These are phyloP conservation scores for Geotrichum europaeum DNA, from an alignment of 1,139 yeast species.

Conservation along the genomic window DNA sequence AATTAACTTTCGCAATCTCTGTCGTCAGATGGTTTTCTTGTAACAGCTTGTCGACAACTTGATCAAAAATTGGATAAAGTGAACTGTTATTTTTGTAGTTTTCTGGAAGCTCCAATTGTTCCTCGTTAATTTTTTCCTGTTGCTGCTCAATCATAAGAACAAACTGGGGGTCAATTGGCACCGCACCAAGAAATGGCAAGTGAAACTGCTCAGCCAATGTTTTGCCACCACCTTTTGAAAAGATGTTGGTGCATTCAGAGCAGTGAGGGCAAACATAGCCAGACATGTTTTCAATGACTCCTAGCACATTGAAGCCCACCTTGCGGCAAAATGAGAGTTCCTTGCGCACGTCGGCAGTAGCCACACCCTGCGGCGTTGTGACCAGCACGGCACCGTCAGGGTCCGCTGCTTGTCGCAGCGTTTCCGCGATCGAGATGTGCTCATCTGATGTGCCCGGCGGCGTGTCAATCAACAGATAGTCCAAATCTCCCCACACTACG, in stretches of 20 bases:
- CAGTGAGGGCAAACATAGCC: slow-evolving; percentile 96
- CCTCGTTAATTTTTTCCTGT: slow-evolving; percentile 14
- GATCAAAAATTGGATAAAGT: slow-evolving; percentile 44
- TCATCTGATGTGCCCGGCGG: slow-evolving; percentile 99
- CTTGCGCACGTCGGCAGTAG: slow-evolving; percentile 87
- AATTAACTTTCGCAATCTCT: slow-evolving; percentile 1
- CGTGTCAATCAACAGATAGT: slow-evolving; percentile 85
- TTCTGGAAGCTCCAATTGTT: slow-evolving; percentile 28
- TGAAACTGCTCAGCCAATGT: slow-evolving; percentile 54
- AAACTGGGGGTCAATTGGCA: slow-evolving; percentile 91
- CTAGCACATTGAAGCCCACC: slow-evolving; percentile 73
- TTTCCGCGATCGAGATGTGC: slow-evolving; percentile 95
- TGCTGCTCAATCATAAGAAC: slow-evolving; percentile 69
- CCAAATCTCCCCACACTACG: slow-evolving; percentile 81
- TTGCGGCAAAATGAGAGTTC: slow-evolving; percentile 89
- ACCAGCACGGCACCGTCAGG: slow-evolving; percentile 94
- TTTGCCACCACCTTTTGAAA: slow-evolving; percentile 91
- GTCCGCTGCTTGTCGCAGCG: slow-evolving; percentile 59
- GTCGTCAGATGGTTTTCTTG: neutral
- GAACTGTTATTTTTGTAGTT: slow-evolving; percentile 37
- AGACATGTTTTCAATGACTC: slow-evolving; percentile 93
- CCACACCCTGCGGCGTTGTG: slow-evolving; percentile 93
- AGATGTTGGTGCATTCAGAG: slow-evolving; percentile 77
- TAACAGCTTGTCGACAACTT: slow-evolving; percentile 41
- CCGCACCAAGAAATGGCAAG: slow-evolving; percentile 70